Base-by-base conservation (phyloP, 441 rosid species). In the Corymbia citriodora region DNA sequence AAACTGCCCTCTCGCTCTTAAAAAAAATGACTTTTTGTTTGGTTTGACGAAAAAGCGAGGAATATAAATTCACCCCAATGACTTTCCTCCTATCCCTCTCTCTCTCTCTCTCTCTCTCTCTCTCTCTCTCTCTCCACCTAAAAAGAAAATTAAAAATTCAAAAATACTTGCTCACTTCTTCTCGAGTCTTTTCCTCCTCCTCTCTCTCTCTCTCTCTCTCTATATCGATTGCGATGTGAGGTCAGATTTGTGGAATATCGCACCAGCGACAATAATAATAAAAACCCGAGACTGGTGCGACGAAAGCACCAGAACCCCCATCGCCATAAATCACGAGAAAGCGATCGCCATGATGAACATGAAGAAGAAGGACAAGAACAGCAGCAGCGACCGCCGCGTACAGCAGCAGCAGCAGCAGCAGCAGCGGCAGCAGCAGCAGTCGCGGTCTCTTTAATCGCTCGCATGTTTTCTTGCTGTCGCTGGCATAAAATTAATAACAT, bases 221-320 rank as follows among this genome's bases (percentile, higher is more conserved):
- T 90, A 90, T 55, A 89, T 72, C 90, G 95, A 94, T 91, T 90
- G 94, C 93, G 95, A 93, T 92, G 94, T 94, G 94, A 88, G 93
- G 94, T 92, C 91, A 92, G 95, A 94, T 92, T 93, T 92, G 88
- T 85, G 88, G 90, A 88, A 91, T 87, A 88, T 89, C 45, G 33
- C 90, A 61, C 57, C 87, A 61, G 49, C 83, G 55, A 50, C 50
- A 33, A 88, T 21, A 53, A 33, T 50, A 86, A 89, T 50, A 92
- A 85, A 23, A 82, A 87, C 50, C 72, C 49, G 16, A 50, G n/a
- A 49, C 72, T 23, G 72, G 87, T 52, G 87, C 81, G 72, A 36
- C n/a, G 27, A 54, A 49, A 85, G 63, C 86, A 70, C 55, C 29
- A 15, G 29, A 15, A 12, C 50, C 85, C 7, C 53, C 85, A 15